Conservation (phyloP, 176 grass and related monocot genomes). For the Oryza brachyantha region DNA sequence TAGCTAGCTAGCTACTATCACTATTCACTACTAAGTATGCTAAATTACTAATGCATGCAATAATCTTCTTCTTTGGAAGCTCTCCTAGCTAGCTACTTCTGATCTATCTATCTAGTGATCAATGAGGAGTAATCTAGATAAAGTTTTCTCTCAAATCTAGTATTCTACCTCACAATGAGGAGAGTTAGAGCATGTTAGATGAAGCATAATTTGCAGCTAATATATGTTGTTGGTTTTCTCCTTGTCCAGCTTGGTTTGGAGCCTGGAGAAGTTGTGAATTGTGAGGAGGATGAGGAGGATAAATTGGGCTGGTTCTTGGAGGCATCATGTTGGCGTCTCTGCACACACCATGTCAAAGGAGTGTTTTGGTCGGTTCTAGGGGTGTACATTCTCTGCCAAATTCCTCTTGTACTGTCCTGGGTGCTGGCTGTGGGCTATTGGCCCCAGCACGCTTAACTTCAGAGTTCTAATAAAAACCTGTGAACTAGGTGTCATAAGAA, state of each 20-base stretch:
- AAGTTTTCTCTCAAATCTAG: too few species aligned
- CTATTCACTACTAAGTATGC: conserved; percentile 2
- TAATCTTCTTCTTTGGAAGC: too few species aligned
- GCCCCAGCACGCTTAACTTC: background rate
- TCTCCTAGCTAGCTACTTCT: too few species aligned
- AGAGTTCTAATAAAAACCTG: background rate
- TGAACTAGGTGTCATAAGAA: conserved; percentile 39
- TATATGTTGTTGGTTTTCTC: background rate
- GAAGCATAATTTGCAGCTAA: too few species aligned
- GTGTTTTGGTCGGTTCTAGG: conserved; percentile 36
- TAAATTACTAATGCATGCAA: background rate
- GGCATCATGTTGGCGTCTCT: too few species aligned
- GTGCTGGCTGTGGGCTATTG: conserved; percentile 30
- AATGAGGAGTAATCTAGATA: background rate
- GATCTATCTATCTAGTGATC: too few species aligned
- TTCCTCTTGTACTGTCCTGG: conserved; percentile 14
- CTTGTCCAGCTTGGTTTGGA: background rate
- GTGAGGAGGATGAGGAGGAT: too few species aligned
- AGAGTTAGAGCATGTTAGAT: too few species aligned
- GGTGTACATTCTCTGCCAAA: background rate
- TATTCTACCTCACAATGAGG: too few species aligned
- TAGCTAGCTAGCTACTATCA: background rate
- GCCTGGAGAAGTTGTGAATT: too few species aligned
- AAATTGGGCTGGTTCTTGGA: too few species aligned
- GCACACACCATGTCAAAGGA: conserved; percentile 37